Conservation (phyloP, 2,329 filamentous ascomycete species). For the Diplodia intermedia region DNA sequence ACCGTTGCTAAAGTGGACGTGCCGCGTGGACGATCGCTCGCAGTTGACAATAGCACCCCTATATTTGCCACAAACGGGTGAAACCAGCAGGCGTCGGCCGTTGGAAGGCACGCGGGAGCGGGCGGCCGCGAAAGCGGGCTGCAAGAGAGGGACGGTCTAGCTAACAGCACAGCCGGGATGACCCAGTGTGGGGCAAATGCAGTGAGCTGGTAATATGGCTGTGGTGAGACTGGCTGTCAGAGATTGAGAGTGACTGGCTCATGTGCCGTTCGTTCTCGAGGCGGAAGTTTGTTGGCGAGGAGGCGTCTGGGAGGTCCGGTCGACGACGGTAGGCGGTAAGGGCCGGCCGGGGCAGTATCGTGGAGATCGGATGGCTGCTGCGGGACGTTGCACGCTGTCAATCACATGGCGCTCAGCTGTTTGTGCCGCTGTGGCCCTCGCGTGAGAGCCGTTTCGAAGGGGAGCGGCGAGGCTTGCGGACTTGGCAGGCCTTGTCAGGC, state of each 20-base stretch:
- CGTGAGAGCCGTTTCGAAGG: slow-evolving; percentile 1
- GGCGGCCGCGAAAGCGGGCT: too few relatives aligned
- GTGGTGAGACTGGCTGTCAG: slow-evolving; percentile 1
- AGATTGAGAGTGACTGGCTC: neutral
- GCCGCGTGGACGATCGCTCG: neutral
- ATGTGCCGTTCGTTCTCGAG: neutral
- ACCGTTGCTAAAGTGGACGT: neutral
- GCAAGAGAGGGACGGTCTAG: neutral
- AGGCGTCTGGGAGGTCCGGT: neutral
- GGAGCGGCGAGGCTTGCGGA: neutral
- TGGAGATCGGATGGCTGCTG: neutral
- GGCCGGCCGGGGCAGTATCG: neutral
- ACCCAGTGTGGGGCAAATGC: neutral
- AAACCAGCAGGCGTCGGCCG: neutral
- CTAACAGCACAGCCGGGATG: neutral
- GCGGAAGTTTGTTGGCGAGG: neutral
- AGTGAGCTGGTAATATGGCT: neutral
- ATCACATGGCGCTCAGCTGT: slow-evolving; percentile 18
- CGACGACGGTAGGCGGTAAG: too few relatives aligned
- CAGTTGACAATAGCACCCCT: neutral
- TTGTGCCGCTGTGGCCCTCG: slow-evolving; percentile 22
- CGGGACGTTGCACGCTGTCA: slow-evolving; percentile 25
- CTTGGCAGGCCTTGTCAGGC: slow-evolving; percentile 14
- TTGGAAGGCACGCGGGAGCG: neutral
- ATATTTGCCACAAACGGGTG: neutral